Conservation (phyloP, 768 basidiomycete genomes). For the Russula emetica region DNA sequence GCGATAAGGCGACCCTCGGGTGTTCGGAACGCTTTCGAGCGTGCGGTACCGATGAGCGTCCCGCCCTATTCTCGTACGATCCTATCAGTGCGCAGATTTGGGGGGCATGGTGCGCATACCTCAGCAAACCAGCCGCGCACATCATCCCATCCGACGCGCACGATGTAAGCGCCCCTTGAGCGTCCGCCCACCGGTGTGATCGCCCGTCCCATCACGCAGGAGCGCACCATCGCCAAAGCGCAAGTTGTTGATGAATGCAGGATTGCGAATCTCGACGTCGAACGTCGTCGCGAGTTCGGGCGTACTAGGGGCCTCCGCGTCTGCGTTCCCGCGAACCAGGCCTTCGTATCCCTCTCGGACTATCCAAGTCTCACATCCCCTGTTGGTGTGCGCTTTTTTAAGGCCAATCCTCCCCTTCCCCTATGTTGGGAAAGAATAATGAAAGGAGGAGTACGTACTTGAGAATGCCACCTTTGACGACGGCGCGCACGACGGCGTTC, state of each 20-base stretch:
- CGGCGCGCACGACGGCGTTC: conserved; percentile 91
- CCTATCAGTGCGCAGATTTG: neutral
- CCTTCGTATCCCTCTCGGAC: conserved; percentile 99
- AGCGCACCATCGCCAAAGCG: conserved; percentile 79
- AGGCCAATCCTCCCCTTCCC: no score
- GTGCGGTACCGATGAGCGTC: conserved; percentile 93
- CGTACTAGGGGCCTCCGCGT: conserved; percentile 23
- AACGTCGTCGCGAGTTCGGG: conserved; percentile 30
- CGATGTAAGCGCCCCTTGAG: conserved; percentile 91
- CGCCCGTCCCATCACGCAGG: conserved; percentile 76
- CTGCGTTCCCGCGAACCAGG: conserved; percentile 82
- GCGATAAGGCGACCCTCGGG: conserved; percentile 84
- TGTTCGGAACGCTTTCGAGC: conserved; percentile 79
- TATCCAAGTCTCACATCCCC: conserved; percentile 94
- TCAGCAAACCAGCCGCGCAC: conserved; percentile 92
- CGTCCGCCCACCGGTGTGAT: conserved; percentile 58
- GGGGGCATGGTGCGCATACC: conserved; percentile 37
- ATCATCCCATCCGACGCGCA: conserved; percentile 97
- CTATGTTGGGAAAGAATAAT: neutral
- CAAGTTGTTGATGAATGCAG: conserved; percentile 60
- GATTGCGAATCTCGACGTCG: conserved; percentile 29
- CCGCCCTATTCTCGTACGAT: conserved; percentile 56
- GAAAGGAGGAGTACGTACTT: conserved; percentile 48
- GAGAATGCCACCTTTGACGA: conserved; percentile 89
- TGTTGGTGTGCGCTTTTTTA: conserved; percentile 33